phyloP scores from a whole-genome alignment of 768 basidiomycete genomes.

The Xerocomellus dryophilus region DNA sequence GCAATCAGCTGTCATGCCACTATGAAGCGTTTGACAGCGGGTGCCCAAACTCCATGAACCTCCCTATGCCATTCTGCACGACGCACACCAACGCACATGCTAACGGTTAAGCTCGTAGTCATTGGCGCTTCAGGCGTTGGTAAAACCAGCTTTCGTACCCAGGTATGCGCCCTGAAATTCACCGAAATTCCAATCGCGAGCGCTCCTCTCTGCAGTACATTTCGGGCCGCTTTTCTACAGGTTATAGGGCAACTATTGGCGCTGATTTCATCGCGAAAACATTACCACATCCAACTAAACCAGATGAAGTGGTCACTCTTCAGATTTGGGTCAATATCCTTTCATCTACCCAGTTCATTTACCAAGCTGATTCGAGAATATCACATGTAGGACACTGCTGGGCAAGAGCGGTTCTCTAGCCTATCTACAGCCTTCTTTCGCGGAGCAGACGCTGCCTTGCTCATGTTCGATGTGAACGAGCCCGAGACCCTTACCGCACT shows the following conservation, averaged over 20 bases:
- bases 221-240: constrained; percentile 68
- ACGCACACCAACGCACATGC: constrained; percentile 41
- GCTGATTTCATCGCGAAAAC: constrained; percentile 85
- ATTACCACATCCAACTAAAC: constrained; percentile 54
- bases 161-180: constrained; percentile 43
- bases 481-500: constrained; percentile 59
- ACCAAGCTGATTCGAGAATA: constrained; percentile 2
- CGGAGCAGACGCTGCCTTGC: constrained; percentile 75
- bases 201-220: constrained; percentile 53
- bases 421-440: constrained; percentile 83
- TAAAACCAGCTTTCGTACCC: constrained; percentile 75
- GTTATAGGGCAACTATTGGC: constrained; percentile 83
- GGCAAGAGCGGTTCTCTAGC: constrained; percentile 84
- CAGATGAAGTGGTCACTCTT: constrained; percentile 57
- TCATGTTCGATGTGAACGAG: constrained; percentile 78
- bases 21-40: constrained; percentile 1
- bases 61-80: constrained; percentile 14
- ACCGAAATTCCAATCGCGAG: background rate
- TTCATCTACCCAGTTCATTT: background rate
- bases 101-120: constrained; percentile 76
- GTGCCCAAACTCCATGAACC: constrained; percentile 10
- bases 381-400: constrained; percentile 67
- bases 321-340: constrained; percentile 58
- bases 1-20: constrained; percentile 2
- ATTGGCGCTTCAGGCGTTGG: constrained; percentile 84